Percentiles rank a stretch among this genome's conserved stretches.
Evolutionary conservation across 495 filamentous ascomycete species (phyloP).

Genomic region (Penicillium odoratum): DNA sequence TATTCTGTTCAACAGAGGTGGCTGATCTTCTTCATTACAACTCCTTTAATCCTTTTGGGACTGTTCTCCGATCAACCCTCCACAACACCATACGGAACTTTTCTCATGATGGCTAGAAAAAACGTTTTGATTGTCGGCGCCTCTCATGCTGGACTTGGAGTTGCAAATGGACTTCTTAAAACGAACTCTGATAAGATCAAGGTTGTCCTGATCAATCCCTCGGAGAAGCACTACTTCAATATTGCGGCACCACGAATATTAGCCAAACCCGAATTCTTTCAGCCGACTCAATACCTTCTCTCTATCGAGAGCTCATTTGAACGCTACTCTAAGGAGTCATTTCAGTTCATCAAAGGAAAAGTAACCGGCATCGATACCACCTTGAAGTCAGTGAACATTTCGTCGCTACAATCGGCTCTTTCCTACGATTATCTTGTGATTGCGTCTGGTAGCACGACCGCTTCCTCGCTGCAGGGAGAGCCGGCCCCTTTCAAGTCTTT

Average conservation of each 20-base stretch:
- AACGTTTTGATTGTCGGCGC: background rate
- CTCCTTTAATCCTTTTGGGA: too few species aligned
- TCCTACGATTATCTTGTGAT: conserved; percentile 14
- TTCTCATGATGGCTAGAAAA: background rate
- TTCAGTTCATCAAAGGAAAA: conserved; percentile 13
- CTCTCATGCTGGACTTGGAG: background rate
- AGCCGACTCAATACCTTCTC: conserved; percentile 8
- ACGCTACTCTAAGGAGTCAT: conserved; percentile 7
- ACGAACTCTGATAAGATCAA: background rate
- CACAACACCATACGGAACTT: too few species aligned
- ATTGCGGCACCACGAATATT: conserved; percentile 9
- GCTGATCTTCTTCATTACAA: too few species aligned
- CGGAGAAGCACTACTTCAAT: conserved; percentile 14
- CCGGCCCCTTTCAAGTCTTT: conserved; percentile 9
- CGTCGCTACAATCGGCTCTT: background rate
- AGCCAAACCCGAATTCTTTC: conserved; percentile 2
- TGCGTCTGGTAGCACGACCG: conserved; percentile 9
- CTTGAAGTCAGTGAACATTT: conserved; percentile 1
- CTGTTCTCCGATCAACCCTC: too few species aligned
- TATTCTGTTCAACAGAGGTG: too few species aligned
- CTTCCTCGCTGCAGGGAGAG: conserved; percentile 1
- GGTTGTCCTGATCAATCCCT: conserved; percentile 12
- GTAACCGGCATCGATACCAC: conserved; percentile 8
- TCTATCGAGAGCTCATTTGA: conserved; percentile 4
- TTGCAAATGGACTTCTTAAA: background rate